These are phyloP conservation scores for Auriscalpium vulgare DNA, from an alignment of 768 basidiomycete genomes.

Conservation along the genomic window DNA sequence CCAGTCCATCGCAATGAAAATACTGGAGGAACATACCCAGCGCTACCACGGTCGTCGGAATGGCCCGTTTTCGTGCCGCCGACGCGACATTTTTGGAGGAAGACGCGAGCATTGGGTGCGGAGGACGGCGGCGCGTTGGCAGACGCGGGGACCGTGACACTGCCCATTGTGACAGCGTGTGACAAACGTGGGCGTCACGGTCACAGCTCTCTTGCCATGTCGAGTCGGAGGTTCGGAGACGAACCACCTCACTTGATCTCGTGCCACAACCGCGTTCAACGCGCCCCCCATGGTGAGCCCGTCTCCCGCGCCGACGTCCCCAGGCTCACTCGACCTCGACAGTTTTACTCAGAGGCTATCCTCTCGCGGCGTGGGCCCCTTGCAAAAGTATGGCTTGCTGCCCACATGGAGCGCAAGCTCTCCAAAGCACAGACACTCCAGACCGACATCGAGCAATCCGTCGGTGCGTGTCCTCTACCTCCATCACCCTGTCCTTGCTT, in stretches of 20 bases:
- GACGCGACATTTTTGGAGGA: constrained; percentile 10
- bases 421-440: constrained; percentile 92
- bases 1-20: too few species aligned
- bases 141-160: too few species aligned
- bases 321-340: neutral
- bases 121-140: neutral
- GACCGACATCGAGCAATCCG: constrained; percentile 91
- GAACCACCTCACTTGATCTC: neutral
- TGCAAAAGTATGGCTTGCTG: constrained; percentile 97
- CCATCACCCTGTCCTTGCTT: neutral
- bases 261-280: constrained; percentile 13
- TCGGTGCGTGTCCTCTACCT: constrained; percentile 45
- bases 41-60: too few species aligned
- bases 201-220: neutral
- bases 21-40: too few species aligned
- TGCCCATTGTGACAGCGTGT: neutral
- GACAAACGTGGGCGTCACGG: neutral
- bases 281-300: constrained; percentile 16
- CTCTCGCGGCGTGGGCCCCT: constrained; percentile 89
- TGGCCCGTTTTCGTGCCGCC: neutral
- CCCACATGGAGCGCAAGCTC: constrained; percentile 97
- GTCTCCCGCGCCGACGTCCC: neutral
- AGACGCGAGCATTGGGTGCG: constrained; percentile 4
- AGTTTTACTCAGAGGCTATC: constrained; percentile 94
- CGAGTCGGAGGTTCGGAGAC: neutral